phyloP scores from a whole-genome alignment of 31 red algal species.

The Bonnemaisonia californica region DNA sequence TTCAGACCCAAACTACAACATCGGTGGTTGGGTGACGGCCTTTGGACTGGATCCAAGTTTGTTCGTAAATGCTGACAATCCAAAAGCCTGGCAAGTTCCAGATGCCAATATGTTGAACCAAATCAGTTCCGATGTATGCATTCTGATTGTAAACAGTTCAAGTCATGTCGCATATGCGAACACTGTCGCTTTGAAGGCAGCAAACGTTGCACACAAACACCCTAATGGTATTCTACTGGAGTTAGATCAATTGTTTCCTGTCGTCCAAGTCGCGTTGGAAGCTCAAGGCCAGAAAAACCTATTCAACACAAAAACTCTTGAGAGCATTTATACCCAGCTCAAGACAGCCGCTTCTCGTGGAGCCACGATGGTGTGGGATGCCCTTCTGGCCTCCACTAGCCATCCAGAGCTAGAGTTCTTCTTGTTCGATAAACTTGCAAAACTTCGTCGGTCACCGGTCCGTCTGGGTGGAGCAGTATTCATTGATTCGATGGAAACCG shows the following conservation, averaged over 20 bases:
- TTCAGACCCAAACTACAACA: background rate
- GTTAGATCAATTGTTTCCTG: background rate
- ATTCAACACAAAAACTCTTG: background rate
- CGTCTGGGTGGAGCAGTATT: background rate
- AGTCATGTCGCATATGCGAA: background rate
- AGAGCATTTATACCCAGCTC: background rate
- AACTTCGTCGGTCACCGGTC: background rate
- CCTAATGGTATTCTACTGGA: background rate
- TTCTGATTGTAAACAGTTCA: background rate
- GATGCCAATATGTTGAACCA: background rate
- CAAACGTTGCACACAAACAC: background rate
- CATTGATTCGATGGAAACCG: background rate
- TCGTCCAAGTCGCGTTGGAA: background rate
- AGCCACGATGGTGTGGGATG: background rate
- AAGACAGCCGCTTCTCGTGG: background rate
- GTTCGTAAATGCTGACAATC: background rate
- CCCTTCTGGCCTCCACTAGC: background rate
- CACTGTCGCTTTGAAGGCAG: background rate
- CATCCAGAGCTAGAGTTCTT: background rate
- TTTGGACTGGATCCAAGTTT: background rate
- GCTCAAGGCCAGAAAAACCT: background rate
- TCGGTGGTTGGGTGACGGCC: background rate
- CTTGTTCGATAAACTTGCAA: background rate
- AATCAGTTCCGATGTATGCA: background rate
- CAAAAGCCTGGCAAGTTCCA: background rate